Evolutionary conservation across 306 rosid genomes (phyloP).

Genomic region (Dryas alaskensis): DNA sequence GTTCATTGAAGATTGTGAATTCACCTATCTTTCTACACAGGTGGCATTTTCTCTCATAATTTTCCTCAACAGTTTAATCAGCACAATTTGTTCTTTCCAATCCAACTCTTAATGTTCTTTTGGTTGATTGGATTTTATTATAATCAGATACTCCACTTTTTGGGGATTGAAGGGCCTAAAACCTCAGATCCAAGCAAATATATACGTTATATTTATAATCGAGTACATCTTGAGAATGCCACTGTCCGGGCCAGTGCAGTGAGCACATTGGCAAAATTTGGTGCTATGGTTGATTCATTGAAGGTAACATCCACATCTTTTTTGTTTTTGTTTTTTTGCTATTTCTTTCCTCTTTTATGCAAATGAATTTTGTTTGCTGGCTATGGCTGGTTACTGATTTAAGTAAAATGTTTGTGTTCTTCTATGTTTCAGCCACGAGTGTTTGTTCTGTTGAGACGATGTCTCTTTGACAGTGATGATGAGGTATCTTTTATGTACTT

Average conservation of each 20-base stretch:
- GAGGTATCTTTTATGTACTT: constrained; percentile 50
- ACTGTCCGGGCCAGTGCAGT: constrained; percentile 98
- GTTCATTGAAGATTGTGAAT: constrained; percentile 97
- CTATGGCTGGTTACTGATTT: constrained; percentile 21
- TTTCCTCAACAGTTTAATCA: constrained; percentile 14
- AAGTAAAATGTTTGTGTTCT: constrained; percentile 13
- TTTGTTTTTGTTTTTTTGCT: not conserved
- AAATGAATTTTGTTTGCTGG: not conserved
- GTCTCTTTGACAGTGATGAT: constrained; percentile 92
- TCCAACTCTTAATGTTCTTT: constrained; percentile 12
- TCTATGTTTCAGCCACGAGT: constrained; percentile 76
- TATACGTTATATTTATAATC: constrained; percentile 85
- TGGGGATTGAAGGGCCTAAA: constrained; percentile 98
- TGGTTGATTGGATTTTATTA: constrained; percentile 11
- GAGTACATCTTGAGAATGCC: constrained; percentile 98
- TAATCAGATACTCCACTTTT: constrained; percentile 84
- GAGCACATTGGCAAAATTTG: constrained; percentile 97
- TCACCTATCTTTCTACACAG: constrained; percentile 98
- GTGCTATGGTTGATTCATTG: constrained; percentile 78
- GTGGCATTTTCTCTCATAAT: constrained; percentile 37
- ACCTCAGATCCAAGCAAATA: constrained; percentile 97
- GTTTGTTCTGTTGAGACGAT: constrained; percentile 75
- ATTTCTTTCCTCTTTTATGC: not conserved
- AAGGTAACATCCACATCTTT: constrained; percentile 49
- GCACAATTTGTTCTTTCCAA: constrained; percentile 11